Evolutionary conservation across 371 early-diverging fungal species (phyloP).

Genomic region (Dinochytrium kinnereticum): DNA sequence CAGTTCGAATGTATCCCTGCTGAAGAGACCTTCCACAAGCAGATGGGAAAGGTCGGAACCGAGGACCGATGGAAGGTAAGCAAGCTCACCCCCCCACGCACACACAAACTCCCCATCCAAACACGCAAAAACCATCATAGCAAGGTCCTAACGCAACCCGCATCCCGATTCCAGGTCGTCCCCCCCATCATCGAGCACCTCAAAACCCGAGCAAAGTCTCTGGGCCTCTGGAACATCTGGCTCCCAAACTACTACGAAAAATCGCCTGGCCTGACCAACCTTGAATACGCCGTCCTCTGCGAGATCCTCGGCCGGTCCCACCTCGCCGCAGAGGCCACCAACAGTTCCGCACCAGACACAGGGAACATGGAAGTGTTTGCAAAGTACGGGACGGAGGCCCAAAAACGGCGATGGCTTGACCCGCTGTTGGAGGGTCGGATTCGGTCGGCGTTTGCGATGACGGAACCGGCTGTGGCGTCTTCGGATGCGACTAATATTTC

Average conservation of each 20-base stretch:
- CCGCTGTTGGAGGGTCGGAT: constrained; percentile 88
- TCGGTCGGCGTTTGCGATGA: constrained; percentile 97
- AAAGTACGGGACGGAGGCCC: constrained; percentile 87
- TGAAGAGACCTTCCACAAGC: constrained; percentile 73
- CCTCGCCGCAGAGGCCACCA: constrained; percentile 87
- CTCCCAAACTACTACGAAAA: constrained; percentile 68
- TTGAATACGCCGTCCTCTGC: constrained; percentile 91
- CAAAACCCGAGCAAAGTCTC: constrained; percentile 80
- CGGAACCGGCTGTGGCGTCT: constrained; percentile 90
- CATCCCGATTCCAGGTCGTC: too few relatives aligned
- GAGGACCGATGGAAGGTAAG: constrained; percentile 81
- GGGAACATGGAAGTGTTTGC: constrained; percentile 99
- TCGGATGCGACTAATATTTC: constrained; percentile 97
- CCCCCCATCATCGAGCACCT: constrained; percentile 88
- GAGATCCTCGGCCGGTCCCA: constrained; percentile 84
- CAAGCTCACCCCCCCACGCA: not conserved
- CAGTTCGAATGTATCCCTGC: constrained; percentile 96
- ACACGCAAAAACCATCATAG: too few relatives aligned
- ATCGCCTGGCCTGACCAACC: constrained; percentile 89
- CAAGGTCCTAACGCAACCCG: too few relatives aligned
- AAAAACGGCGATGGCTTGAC: constrained; percentile 83
- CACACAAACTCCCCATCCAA: not conserved
- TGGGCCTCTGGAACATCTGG: constrained; percentile 97
- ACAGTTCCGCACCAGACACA: constrained; percentile 96
- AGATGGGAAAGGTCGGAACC: constrained; percentile 68